phyloP scores from a whole-genome alignment of 768 basidiomycete genomes.

The Austroboletus eburneus region DNA sequence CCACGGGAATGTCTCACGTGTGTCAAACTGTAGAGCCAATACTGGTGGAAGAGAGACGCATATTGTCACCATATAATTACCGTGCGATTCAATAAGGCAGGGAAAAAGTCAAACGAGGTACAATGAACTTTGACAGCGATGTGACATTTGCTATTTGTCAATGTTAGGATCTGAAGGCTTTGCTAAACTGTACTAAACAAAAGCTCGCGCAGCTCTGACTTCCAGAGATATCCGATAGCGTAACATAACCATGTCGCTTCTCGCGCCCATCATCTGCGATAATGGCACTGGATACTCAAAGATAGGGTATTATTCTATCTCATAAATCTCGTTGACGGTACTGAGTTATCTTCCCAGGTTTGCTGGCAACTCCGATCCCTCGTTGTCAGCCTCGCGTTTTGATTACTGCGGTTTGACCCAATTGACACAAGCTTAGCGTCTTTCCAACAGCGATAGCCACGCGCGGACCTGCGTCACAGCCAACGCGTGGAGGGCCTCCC shows the following conservation, averaged over 20 bases:
- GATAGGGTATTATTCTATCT: conserved; percentile 65
- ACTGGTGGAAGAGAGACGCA: neutral
- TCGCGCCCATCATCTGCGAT: conserved; percentile 95
- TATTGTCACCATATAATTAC: too few relatives aligned
- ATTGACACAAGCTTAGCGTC: conserved; percentile 49
- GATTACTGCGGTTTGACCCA: conserved; percentile 4
- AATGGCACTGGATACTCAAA: conserved; percentile 98
- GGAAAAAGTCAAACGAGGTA: neutral
- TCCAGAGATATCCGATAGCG: conserved; percentile 7
- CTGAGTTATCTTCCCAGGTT: conserved; percentile 51
- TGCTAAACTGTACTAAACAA: conserved; percentile 23
- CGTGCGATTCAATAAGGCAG: too few relatives aligned
- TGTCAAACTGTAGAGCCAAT: neutral
- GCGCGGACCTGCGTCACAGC: conserved; percentile 57
- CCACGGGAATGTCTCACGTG: neutral
- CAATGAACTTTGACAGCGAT: too few relatives aligned
- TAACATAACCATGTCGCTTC: conserved; percentile 60
- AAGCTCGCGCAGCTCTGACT: conserved; percentile 11
- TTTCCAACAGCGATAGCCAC: conserved; percentile 98
- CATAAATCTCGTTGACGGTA: neutral
- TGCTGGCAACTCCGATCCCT: conserved; percentile 98
- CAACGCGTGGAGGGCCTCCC: conserved; percentile 64
- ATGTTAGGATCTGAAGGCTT: conserved; percentile 23
- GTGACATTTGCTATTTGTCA: conserved; percentile 14
- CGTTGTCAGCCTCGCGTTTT: conserved; percentile 62